A percentile compares a stretch with the other conserved stretches of the same genome.
phyloP scores from a whole-genome alignment of 441 rosid species.

The Eutrema salsugineum region DNA sequence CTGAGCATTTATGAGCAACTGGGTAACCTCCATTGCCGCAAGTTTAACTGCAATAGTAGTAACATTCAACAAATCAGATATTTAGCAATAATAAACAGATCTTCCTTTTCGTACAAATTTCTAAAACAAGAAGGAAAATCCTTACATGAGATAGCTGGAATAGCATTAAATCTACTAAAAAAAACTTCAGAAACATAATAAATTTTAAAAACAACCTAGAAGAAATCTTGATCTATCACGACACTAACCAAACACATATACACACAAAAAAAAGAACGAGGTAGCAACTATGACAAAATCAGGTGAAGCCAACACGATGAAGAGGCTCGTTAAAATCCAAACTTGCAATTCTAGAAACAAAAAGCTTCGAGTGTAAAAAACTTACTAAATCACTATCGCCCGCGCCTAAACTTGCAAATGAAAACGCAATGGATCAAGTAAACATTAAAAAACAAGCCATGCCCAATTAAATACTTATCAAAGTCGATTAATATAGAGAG shows the following conservation, averaged over 20 bases:
- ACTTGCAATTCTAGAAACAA: not conserved
- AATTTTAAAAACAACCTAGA: not conserved
- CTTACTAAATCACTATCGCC: not conserved
- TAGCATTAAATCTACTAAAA: not conserved
- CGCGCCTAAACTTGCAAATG: not conserved
- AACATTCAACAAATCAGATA: not conserved
- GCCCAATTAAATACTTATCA: not conserved
- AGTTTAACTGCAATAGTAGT: slow-evolving; percentile 27
- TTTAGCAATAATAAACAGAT: not conserved
- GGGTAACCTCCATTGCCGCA: slow-evolving; percentile 67
- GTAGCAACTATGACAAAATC: not conserved
- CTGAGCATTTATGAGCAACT: slow-evolving; percentile 65
- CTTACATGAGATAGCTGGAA: not conserved
- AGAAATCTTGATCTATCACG: not conserved
- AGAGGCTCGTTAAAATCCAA: not conserved
- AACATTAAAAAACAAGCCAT: not conserved
- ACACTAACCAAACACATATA: not conserved
- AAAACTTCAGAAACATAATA: not conserved
- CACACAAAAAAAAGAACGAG: not conserved
- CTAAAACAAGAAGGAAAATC: not conserved
- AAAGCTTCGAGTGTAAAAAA: not conserved
- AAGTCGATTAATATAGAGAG: not conserved
- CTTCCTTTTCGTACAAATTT: not conserved
- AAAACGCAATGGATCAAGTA: not conserved
- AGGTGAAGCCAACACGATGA: not conserved